These are phyloP conservation scores for Calocybe gambosa DNA, from an alignment of 1,284 basidiomycete genomes.

Conservation along the genomic window DNA sequence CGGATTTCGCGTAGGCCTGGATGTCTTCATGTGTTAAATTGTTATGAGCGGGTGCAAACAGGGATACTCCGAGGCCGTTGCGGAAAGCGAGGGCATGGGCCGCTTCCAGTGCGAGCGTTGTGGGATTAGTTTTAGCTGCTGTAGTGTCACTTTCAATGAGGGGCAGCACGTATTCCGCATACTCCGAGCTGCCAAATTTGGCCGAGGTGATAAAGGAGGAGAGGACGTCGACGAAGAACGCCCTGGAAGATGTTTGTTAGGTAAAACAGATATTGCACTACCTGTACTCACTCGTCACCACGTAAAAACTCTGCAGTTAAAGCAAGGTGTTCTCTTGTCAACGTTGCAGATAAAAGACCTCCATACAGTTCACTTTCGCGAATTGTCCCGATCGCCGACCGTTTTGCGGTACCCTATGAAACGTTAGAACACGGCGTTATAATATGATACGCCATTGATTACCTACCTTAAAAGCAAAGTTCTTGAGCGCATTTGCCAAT, in stretches of 20 bases:
- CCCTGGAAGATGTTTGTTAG: conserved; percentile 36
- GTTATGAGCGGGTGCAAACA: conserved; percentile 73
- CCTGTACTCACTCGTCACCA: conserved; percentile 85
- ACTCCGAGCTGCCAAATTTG: conserved; percentile 83
- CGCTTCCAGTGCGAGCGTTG: conserved; percentile 68
- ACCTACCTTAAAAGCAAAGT: conserved; percentile 93
- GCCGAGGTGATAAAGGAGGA: conserved; percentile 78
- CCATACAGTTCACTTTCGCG: conserved; percentile 94
- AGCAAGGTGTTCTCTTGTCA: conserved; percentile 88
- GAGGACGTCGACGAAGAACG: conserved; percentile 83
- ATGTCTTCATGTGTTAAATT: conserved; percentile 65
- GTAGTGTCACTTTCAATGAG: conserved; percentile 66
- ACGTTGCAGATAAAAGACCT: conserved; percentile 82
- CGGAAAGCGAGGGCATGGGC: conserved; percentile 91
- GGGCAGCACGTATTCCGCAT: conserved; percentile 80
- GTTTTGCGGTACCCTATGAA: conserved; percentile 70
- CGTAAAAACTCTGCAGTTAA: conserved; percentile 93
- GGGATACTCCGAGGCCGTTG: conserved; percentile 80
- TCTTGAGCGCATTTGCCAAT: conserved; percentile 88
- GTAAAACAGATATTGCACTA: background rate
- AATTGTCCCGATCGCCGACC: conserved; percentile 87
- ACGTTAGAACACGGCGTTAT: background rate
- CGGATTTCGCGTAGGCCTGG: conserved; percentile 64
- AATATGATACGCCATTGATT: background rate
- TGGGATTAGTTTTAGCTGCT: conserved; percentile 57